phyloP scores from a whole-genome alignment of 2,329 filamentous ascomycete species.

The Trichoderma pleuroti region DNA sequence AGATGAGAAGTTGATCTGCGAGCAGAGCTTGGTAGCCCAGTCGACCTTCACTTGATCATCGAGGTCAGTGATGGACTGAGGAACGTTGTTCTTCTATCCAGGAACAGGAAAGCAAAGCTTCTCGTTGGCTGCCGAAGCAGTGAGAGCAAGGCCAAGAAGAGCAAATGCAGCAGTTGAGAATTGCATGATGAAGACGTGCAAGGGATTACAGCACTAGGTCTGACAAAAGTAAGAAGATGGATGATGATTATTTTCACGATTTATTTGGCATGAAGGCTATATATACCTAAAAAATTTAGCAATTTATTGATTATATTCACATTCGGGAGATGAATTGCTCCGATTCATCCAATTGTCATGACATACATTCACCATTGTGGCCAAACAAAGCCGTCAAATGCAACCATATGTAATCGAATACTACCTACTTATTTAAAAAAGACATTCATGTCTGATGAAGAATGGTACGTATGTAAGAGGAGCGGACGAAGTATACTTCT shows the following conservation, averaged over 20 bases:
- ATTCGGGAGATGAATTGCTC: not conserved
- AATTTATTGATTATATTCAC: not conserved
- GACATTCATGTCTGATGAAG: not conserved
- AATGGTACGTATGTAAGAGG: not conserved
- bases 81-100: not conserved
- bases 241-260: not conserved
- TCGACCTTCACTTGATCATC: not conserved
- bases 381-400: not conserved
- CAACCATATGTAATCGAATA: not conserved
- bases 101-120: not conserved
- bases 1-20: not conserved
- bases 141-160: not conserved
- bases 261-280: not conserved
- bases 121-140: not conserved
- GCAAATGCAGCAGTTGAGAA: not conserved
- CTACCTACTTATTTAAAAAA: not conserved
- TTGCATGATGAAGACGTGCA: not conserved
- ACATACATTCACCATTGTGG: too few relatives aligned
- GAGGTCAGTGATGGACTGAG: not conserved
- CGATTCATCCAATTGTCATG: not conserved
- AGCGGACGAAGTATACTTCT: not conserved
- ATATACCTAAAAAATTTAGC: not conserved
- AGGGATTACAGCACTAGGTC: not conserved
- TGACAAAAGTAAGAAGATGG: not conserved
- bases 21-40: not conserved